These are phyloP conservation scores for Saccharomycopsis sp. DNA, from an alignment of 805 yeast species.

Conservation along the genomic window DNA sequence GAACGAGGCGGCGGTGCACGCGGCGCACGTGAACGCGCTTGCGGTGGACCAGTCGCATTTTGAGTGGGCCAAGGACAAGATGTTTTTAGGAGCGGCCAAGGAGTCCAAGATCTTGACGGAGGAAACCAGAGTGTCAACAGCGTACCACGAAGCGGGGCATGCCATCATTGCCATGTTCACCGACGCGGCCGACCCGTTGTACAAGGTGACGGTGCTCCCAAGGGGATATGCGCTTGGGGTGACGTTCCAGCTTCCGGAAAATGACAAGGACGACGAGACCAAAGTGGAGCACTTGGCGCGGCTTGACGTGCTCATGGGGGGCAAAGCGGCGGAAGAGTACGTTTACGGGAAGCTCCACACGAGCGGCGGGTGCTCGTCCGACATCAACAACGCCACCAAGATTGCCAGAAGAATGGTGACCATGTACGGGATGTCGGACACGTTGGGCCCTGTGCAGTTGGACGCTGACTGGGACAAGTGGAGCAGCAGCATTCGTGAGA, in stretches of 20 bases:
- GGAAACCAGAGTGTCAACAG: constrained; percentile 87
- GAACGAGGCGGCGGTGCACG: constrained; percentile 96
- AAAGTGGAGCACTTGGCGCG: constrained; percentile 83
- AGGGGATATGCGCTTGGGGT: constrained; percentile 95
- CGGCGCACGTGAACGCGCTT: constrained; percentile 85
- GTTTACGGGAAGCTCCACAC: constrained; percentile 86
- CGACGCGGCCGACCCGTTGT: constrained; percentile 87
- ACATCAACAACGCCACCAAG: constrained; percentile 78
- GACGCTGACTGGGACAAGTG: constrained; percentile 91
- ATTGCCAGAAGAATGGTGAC: constrained; percentile 97
- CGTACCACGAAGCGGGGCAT: constrained; percentile 99
- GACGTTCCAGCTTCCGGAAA: constrained; percentile 95
- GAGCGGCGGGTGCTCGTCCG: constrained; percentile 92
- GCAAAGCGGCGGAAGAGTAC: constrained; percentile 93
- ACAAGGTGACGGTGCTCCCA: constrained; percentile 94
- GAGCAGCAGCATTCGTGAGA: constrained; percentile 80
- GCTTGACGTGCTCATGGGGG: constrained; percentile 98
- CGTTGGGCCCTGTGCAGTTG: constrained; percentile 84
- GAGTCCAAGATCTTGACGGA: constrained; percentile 97
- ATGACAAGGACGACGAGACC: constrained; percentile 94
- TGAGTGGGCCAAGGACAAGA: constrained; percentile 99
- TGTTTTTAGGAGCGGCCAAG: constrained; percentile 95
- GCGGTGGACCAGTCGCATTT: constrained; percentile 85
- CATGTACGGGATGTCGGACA: constrained; percentile 91
- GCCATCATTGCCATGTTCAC: constrained; percentile 96